Percentiles rank a stretch among this genome's conserved stretches.
phyloP scores from a whole-genome alignment of 805 yeast genomes.

The Starmera pachycereana region DNA sequence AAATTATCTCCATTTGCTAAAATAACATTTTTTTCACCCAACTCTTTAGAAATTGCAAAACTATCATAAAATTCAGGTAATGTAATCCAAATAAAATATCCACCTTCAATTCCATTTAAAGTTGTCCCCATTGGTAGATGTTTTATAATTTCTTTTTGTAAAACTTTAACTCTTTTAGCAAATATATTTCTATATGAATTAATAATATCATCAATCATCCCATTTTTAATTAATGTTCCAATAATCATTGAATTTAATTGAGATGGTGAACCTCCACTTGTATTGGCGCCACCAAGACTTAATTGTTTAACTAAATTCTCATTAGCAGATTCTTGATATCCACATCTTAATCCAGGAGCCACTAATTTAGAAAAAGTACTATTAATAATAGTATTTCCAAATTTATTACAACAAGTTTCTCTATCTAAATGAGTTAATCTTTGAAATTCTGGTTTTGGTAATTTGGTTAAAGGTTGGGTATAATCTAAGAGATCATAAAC shows the following conservation, averaged over 20 bases:
- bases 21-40: slow-evolving; percentile 35
- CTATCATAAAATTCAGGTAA: slow-evolving; percentile 39
- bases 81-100: slow-evolving; percentile 77
- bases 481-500: slow-evolving; percentile 74
- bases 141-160: slow-evolving; percentile 30
- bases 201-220: slow-evolving; percentile 41
- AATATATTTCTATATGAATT: slow-evolving; percentile 34
- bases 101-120: slow-evolving; percentile 65
- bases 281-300: slow-evolving; percentile 71
- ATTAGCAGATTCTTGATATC: slow-evolving; percentile 77
- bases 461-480: slow-evolving; percentile 18
- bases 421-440: slow-evolving; percentile 62
- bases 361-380: slow-evolving; percentile 72
- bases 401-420: slow-evolving; percentile 31
- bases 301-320: slow-evolving; percentile 47
- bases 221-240: slow-evolving; percentile 48
- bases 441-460: slow-evolving; percentile 25
- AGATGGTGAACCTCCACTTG: slow-evolving; percentile 84
- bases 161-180: slow-evolving; percentile 34
- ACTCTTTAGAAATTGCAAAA: slow-evolving; percentile 20
- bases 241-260: slow-evolving; percentile 69
- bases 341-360: slow-evolving; percentile 84
- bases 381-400: slow-evolving; percentile 73
- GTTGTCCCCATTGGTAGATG: slow-evolving; percentile 49
- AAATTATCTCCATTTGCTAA: slow-evolving; percentile 73